A percentile compares a stretch with the other conserved stretches of the same genome.
Evolutionary conservation across 306 rosid genomes (phyloP).

Genomic region (Cotoneaster glaucophyllus): DNA sequence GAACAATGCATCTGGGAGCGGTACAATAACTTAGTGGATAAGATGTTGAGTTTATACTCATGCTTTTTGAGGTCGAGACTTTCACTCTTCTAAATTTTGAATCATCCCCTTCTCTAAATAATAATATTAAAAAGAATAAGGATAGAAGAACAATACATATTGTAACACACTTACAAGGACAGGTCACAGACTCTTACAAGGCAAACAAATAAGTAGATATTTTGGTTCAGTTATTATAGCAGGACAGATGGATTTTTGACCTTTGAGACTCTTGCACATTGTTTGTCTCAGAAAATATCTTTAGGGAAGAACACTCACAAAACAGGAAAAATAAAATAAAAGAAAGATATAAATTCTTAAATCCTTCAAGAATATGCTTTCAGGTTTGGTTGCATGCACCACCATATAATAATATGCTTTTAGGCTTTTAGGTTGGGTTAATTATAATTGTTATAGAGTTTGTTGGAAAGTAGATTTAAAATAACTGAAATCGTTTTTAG

Average conservation of each 20-base stretch:
- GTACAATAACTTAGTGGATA: no score
- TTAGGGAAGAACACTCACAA: no score
- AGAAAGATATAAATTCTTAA: neutral
- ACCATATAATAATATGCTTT: neutral
- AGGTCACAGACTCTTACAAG: neutral
- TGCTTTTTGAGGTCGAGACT: no score
- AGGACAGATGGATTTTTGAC: neutral
- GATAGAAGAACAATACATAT: neutral
- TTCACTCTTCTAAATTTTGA: no score
- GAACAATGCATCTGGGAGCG: neutral
- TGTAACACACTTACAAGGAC: neutral
- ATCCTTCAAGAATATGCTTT: neutral
- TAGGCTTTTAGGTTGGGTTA: slow-evolving; percentile 1
- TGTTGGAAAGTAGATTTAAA: no score
- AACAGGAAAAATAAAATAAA: no score
- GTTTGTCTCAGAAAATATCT: neutral
- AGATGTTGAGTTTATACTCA: no score
- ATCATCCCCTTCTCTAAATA: no score
- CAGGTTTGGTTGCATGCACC: neutral
- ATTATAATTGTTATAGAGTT: neutral
- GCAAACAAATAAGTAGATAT: neutral
- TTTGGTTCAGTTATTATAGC: neutral
- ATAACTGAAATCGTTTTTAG: no score
- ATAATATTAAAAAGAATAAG: no score
- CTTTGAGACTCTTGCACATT: neutral